Base-by-base conservation (phyloP, 257 asterid genomes). In the Apocynum venetum region DNA sequence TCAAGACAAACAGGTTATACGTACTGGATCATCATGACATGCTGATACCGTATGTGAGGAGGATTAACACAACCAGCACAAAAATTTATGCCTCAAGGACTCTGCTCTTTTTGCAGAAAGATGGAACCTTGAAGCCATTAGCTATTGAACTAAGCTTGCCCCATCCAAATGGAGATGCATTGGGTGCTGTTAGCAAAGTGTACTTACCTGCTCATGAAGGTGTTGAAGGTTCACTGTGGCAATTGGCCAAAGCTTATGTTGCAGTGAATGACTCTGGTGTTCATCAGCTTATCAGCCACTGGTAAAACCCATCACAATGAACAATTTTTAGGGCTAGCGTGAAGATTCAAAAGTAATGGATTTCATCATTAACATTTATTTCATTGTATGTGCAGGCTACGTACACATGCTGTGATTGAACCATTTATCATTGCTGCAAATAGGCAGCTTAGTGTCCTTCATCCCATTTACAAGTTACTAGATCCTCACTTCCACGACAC, bases 401-500 rank as follows among this genome's bases (percentile, higher is more conserved):
- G 82, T 14, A 89, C 93, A 4, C 96, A 89, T 73, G 94, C 89
- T 0, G 91, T 57, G 15, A 84, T 91, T 0, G 95, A 91, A 83
- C 97, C 97, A 20, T 84, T 91, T 77, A 84, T 91, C 72, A 88
- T 91, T 19, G 94, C 97, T 40, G 84, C 92, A 6, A 89, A 87
- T 57, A 83, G 95, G 74, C 89, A 86, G 20, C 72, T 91, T 2
- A 91, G 95, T 44, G 89, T 82, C 70, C 77, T 91, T 77, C 95
- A 91, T 79, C 95, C 97, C 2, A 81, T 91, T 40, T 43, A 87
- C 61, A 89, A 88, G 89, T 88, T 91, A 46, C 74, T 91, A 44
- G 80, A 87, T 5, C 93, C 97, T 15, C 97, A 91, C 75, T 89
- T 91, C 76, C 91, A 91, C 1, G 93, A 89, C 79, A 88, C 93